A percentile compares a stretch with the other conserved stretches of the same genome.
Conservation (phyloP, 768 basidiomycete genomes). For the Boletus bicolor region DNA sequence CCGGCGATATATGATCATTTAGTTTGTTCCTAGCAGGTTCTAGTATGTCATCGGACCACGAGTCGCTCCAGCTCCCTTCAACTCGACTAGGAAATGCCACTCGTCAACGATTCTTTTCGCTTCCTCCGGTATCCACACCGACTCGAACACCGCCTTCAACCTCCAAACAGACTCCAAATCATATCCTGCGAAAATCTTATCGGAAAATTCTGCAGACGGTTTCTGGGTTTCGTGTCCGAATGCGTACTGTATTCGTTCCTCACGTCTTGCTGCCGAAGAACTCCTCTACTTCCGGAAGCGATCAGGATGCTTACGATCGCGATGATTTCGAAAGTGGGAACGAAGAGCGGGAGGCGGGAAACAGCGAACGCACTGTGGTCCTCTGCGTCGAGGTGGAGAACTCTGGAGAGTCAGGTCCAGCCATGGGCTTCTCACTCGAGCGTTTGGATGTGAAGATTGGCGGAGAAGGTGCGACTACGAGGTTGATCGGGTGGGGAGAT, state of each 20-base stretch:
- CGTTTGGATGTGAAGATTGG: constrained; percentile 72
- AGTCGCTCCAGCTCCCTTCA: constrained; percentile 55
- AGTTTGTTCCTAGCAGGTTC: constrained; percentile 37
- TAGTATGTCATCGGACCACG: constrained; percentile 37
- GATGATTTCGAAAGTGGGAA: constrained; percentile 45
- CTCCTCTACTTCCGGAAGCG: constrained; percentile 14
- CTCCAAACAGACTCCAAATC: constrained; percentile 45
- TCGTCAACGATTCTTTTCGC: constrained; percentile 64
- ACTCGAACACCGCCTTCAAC: constrained; percentile 45
- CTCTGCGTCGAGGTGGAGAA: constrained; percentile 93
- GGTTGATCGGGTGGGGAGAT: constrained; percentile 50
- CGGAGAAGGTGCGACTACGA: constrained; percentile 56
- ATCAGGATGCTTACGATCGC: constrained; percentile 31
- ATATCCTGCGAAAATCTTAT: constrained; percentile 83
- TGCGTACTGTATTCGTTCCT: constrained; percentile 93
- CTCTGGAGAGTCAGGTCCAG: constrained; percentile 56
- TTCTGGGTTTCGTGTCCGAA: constrained; percentile 84
- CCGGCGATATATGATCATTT: background rate
- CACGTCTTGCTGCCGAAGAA: constrained; percentile 65
- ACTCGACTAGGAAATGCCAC: constrained; percentile 67
- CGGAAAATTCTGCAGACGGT: constrained; percentile 74
- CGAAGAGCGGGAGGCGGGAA: constrained; percentile 57
- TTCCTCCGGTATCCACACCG: constrained; percentile 48
- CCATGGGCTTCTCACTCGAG: constrained; percentile 72
- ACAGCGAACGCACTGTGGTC: constrained; percentile 80